Conservation (phyloP, 139 green algal species). For the Pedinophyceae sp. region DNA sequence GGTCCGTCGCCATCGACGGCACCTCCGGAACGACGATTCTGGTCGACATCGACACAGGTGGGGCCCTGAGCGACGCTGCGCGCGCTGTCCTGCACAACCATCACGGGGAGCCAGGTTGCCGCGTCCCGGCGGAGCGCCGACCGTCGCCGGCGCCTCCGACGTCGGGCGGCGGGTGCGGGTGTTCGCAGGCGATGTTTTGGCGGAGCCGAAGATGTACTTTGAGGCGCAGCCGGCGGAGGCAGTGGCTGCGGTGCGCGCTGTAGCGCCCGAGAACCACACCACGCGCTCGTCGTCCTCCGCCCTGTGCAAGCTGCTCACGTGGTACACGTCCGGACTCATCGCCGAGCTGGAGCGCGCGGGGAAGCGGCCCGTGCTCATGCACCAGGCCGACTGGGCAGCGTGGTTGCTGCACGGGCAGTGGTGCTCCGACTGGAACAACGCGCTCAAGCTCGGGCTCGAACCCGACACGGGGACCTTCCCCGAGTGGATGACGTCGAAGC, state of each 20-base stretch:
- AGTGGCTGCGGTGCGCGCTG: constrained; percentile 20
- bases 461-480: constrained; percentile 51
- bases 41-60: constrained; percentile 34
- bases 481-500: constrained; percentile 51
- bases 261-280: constrained; percentile 59
- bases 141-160: too few species aligned
- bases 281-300: constrained; percentile 59
- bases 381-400: constrained; percentile 65
- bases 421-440: constrained; percentile 84
- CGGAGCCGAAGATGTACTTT: too few species aligned
- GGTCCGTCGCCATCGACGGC: constrained; percentile 58
- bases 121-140: neutral
- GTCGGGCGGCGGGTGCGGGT: too few species aligned
- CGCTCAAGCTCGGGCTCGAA: constrained; percentile 83
- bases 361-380: constrained; percentile 29
- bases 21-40: constrained; percentile 75
- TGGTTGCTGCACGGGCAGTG: constrained; percentile 36
- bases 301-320: constrained; percentile 69
- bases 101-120: constrained; percentile 9
- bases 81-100: constrained; percentile 19
- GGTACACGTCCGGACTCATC: constrained; percentile 31
- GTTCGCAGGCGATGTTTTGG: too few species aligned
- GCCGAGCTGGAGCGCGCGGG: constrained; percentile 13
- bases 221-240: neutral
- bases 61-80: constrained; percentile 33